Evolutionary conservation across 2,329 filamentous ascomycete species (phyloP), one percentile per base, ranked within the genome.

Genomic region (Elsinoe arachidis): DNA sequence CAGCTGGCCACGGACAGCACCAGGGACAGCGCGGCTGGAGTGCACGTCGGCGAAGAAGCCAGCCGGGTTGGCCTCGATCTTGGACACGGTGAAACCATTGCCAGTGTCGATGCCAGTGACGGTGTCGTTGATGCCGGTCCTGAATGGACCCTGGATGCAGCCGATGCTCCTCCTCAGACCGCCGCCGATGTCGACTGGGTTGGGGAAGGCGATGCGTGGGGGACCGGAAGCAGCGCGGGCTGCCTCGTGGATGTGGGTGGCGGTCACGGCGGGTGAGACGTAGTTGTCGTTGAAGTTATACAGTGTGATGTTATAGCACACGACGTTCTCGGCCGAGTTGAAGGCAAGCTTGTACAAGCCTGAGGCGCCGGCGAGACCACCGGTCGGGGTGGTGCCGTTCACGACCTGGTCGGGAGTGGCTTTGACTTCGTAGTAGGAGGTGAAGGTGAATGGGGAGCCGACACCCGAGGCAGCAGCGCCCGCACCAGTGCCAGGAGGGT

Each of bases 241-340:
- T 5, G 69, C 78, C 66, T 81, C 69, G 67, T 82, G 79, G 61
- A 82, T 77, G 66, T 82, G 79, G 1, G 79, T 82, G 15, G 79
- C 76, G 5, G 78, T 80, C 26, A 66, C 62, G 43, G 80, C 79
- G 0, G 73, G 70, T 6, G 78, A 80, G 62, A 73, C 64, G 65
- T 79, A 82, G 2, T 76, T 68, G 55, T 79, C 79, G 19, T 69
- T 70, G 65, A 81, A 77, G 59, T 71, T 72, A 43, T 70, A 66
- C 46, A 81, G 69, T 37, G 72, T 77, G 67, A 81, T 80, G 69
- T 80, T 76, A 63, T 73, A 75, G 72, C 73, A 75, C 66, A 76
- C 74, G 53, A 68, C 66, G 64, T 76, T 71, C 56, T 70, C 63
- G 12, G 70, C 63, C 26, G 73, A 69, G 70, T 81, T 80, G 68